Conservation (phyloP, 2,329 filamentous ascomycete species). For the Pyrenochaeta sp. region DNA sequence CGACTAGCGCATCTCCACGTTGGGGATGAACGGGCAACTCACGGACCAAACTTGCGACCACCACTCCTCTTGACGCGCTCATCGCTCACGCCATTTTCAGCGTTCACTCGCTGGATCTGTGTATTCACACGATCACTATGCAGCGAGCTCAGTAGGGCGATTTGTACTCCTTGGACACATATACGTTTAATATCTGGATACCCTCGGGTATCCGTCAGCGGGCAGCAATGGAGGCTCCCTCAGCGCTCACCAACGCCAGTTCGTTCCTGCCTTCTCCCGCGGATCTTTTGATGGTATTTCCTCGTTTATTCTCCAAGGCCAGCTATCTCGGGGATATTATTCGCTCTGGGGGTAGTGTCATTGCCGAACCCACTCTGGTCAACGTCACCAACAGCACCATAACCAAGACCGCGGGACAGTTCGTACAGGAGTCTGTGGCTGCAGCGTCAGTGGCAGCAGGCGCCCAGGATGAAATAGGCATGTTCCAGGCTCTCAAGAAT, state of each 20-base stretch:
- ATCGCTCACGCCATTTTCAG: neutral
- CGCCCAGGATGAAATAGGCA: conserved; percentile 48
- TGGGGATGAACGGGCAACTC: conserved; percentile 9
- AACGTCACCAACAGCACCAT: conserved; percentile 52
- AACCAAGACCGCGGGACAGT: conserved; percentile 46
- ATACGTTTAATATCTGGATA: neutral
- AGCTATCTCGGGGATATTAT: conserved; percentile 69
- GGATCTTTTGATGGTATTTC: conserved; percentile 74
- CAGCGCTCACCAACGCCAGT: conserved; percentile 43
- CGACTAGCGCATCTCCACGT: conserved; percentile 11
- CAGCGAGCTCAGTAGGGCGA: neutral
- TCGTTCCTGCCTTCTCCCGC: conserved; percentile 66
- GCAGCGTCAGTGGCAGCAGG: conserved; percentile 50
- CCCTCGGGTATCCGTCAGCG: conserved; percentile 18
- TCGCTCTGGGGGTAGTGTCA: conserved; percentile 65
- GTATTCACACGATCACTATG: conserved; percentile 8
- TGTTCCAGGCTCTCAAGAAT: conserved; percentile 67
- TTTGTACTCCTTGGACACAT: neutral
- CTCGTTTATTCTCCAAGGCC: conserved; percentile 73
- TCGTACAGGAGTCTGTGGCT: conserved; percentile 56
- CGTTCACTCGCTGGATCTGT: neutral
- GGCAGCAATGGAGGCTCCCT: conserved; percentile 32
- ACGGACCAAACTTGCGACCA: conserved; percentile 7
- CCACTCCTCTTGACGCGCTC: neutral
- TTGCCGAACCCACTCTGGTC: conserved; percentile 66